Evolutionary conservation across 2,329 filamentous ascomycete species (phyloP).

Genomic region (Fusarium sp.): DNA sequence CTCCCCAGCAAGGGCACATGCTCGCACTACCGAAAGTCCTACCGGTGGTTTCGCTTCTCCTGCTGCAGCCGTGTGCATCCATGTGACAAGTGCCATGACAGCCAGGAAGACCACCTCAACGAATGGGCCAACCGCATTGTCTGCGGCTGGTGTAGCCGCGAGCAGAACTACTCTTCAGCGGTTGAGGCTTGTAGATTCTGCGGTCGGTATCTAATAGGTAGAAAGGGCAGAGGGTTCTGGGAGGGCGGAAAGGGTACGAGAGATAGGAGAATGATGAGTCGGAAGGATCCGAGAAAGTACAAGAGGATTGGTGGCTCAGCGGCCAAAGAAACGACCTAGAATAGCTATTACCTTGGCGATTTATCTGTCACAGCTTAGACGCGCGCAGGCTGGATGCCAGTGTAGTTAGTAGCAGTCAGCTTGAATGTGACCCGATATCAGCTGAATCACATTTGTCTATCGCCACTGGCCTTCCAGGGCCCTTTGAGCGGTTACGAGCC

Average conservation of each 20-base stretch:
- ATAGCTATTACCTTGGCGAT: constrained; percentile 5
- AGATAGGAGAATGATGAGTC: constrained; percentile 77
- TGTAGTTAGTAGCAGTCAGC: constrained; percentile 26
- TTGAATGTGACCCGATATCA: constrained; percentile 34
- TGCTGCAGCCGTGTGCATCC: constrained; percentile 71
- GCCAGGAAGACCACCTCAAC: constrained; percentile 75
- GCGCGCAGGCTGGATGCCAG: constrained; percentile 18
- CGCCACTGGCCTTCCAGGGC: constrained; percentile 8
- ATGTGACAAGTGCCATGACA: constrained; percentile 83
- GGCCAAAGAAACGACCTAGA: constrained; percentile 38
- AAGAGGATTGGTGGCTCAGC: constrained; percentile 66
- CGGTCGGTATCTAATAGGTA: constrained; percentile 75
- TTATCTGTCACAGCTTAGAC: constrained; percentile 24
- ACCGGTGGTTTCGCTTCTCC: constrained; percentile 75
- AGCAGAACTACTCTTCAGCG: constrained; percentile 77
- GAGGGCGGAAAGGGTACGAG: constrained; percentile 88
- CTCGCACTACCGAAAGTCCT: constrained; percentile 69
- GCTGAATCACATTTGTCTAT: constrained; percentile 23
- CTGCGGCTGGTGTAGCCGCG: constrained; percentile 82
- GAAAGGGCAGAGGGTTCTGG: constrained; percentile 80
- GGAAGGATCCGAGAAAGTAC: constrained; percentile 81
- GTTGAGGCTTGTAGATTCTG: constrained; percentile 83
- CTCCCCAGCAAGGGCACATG: constrained; percentile 68
- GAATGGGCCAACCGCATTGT: constrained; percentile 90
- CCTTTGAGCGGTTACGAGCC: constrained; percentile 37